A percentile compares a stretch with the other conserved stretches of the same genome.
These are phyloP conservation scores for Fusarium coffeatum DNA, from an alignment of 2,329 filamentous ascomycete genomes.

Conservation along the genomic window DNA sequence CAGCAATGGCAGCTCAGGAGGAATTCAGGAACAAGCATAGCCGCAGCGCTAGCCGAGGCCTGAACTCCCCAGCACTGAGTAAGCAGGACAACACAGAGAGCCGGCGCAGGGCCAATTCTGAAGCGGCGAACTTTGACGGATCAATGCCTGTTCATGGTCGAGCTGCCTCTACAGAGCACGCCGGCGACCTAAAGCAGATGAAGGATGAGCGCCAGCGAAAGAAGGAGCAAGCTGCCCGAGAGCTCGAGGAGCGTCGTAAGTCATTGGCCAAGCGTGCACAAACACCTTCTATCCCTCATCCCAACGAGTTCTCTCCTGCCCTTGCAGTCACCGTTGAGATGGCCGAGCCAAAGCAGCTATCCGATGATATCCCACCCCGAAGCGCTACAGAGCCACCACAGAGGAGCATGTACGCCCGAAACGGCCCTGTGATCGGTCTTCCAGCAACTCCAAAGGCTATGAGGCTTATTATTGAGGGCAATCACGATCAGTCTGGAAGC, in stretches of 20 bases:
- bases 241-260: constrained; percentile 87
- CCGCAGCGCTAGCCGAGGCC: constrained; percentile 61
- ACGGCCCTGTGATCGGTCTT: constrained; percentile 74
- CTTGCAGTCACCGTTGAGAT: constrained; percentile 55
- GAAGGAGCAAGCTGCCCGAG: constrained; percentile 81
- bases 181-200: constrained; percentile 65
- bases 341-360: constrained; percentile 55
- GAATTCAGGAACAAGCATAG: constrained; percentile 66
- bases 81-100: constrained; percentile 56
- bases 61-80: constrained; percentile 52
- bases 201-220: constrained; percentile 72
- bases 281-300: constrained; percentile 82
- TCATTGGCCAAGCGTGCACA: constrained; percentile 85
- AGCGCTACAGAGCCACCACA: constrained; percentile 73
- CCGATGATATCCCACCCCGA: constrained; percentile 63
- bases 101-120: constrained; percentile 50
- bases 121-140: constrained; percentile 49
- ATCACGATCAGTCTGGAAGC: constrained; percentile 55
- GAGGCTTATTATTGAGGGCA: constrained; percentile 78
- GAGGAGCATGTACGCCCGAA: constrained; percentile 62
- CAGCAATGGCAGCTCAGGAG: constrained; percentile 65
- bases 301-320: constrained; percentile 61
- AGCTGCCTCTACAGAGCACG: constrained; percentile 59
- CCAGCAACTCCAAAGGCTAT: constrained; percentile 93
- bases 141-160: constrained; percentile 48